These are phyloP conservation scores for Panicum miliaceum DNA, from an alignment of 176 grass and related monocot genomes.

Conservation along the genomic window DNA sequence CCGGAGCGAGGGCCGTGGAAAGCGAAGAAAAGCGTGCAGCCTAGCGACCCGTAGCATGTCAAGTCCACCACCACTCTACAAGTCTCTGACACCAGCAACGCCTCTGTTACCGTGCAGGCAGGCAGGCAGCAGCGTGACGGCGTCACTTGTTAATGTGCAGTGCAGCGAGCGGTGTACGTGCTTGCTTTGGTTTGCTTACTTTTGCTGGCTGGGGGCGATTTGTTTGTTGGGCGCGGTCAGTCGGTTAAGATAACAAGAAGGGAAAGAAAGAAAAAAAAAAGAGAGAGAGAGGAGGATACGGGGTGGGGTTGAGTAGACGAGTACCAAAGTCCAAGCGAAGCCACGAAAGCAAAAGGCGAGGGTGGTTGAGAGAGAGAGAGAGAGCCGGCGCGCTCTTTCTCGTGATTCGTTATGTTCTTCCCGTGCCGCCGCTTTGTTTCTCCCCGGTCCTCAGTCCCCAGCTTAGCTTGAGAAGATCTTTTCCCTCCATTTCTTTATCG, in stretches of 20 bases:
- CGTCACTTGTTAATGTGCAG: background rate
- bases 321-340: conserved; percentile 72
- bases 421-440: conserved; percentile 37
- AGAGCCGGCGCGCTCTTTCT: conserved; percentile 52
- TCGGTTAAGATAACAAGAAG: conserved; percentile 45
- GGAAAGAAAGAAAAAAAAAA: background rate
- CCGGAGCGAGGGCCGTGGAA: background rate
- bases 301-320: background rate
- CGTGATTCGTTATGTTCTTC: conserved; percentile 80
- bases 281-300: background rate
- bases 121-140: background rate
- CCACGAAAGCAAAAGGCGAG: conserved; percentile 76
- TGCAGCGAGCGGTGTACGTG: background rate
- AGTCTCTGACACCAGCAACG: background rate
- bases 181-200: background rate
- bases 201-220: background rate
- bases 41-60: background rate
- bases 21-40: conserved; percentile 27
- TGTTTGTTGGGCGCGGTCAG: conserved; percentile 42
- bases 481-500: conserved; percentile 28
- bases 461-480: background rate
- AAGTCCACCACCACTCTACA: conserved; percentile 28
- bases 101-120: background rate
- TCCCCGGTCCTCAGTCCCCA: background rate
- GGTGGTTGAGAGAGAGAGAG: conserved; percentile 29